A percentile compares a stretch with the other conserved stretches of the same genome.
These are phyloP conservation scores for Nemania bipapillata DNA, from an alignment of 2,329 filamentous ascomycete species.

Conservation along the genomic window DNA sequence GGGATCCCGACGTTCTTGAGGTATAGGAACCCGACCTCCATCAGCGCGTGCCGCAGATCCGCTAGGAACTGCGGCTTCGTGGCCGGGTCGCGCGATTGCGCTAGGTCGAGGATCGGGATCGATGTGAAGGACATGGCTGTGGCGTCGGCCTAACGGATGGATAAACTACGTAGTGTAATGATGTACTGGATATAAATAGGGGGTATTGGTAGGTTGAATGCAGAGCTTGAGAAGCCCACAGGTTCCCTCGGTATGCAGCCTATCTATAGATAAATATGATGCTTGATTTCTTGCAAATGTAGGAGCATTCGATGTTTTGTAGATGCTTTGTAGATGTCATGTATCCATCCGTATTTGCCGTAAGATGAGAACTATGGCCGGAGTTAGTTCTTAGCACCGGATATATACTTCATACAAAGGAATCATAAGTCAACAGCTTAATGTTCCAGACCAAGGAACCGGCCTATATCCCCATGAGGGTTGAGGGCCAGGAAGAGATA, in stretches of 20 bases:
- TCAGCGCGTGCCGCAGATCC: slow-evolving; percentile 76
- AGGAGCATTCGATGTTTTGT: not conserved
- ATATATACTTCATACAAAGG: not conserved
- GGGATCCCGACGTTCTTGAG: slow-evolving; percentile 81
- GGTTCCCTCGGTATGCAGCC: not conserved
- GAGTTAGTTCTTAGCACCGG: not conserved
- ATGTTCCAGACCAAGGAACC: not conserved
- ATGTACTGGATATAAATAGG: not conserved
- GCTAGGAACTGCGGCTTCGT: slow-evolving; percentile 78
- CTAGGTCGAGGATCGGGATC: slow-evolving; percentile 81
- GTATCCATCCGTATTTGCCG: not conserved
- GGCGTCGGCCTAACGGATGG: not conserved
- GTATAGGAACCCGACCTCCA: slow-evolving; percentile 90
- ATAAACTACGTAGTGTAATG: not conserved
- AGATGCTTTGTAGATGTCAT: not conserved
- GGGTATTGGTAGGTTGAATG: not conserved
- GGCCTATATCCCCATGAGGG: not conserved
- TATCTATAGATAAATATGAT: not conserved
- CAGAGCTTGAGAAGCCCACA: not conserved
- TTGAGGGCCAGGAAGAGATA: not conserved
- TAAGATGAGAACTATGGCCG: not conserved
- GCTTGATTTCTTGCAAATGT: not conserved
- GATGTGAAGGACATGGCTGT: slow-evolving; percentile 73
- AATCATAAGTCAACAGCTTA: not conserved
- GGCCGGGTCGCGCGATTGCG: slow-evolving; percentile 68